These are phyloP conservation scores for Euphrasia confusa DNA, from an alignment of 257 asterid species.

Conservation along the genomic window DNA sequence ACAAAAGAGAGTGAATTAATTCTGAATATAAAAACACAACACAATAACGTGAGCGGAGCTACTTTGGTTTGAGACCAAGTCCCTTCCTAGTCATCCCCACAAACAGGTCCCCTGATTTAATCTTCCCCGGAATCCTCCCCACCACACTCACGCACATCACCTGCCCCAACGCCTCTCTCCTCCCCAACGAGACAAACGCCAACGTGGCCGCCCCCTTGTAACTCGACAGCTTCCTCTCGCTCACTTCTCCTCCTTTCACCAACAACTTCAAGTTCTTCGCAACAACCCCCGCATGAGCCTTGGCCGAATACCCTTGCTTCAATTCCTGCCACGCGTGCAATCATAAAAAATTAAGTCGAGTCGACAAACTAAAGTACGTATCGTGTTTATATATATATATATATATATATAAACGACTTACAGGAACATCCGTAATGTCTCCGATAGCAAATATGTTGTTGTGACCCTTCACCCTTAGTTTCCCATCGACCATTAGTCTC, in stretches of 20 bases:
- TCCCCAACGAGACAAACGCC: constrained; percentile 69
- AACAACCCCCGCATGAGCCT: background rate
- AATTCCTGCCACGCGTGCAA: background rate
- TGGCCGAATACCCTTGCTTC: background rate
- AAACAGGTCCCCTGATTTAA: constrained; percentile 76
- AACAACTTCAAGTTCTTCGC: constrained; percentile 1
- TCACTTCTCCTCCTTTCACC: background rate
- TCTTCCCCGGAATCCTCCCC: constrained; percentile 72
- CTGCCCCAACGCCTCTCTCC: constrained; percentile 59
- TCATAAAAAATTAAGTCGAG: background rate
- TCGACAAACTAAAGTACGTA: too few relatives aligned
- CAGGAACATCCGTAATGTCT: constrained; percentile 69
- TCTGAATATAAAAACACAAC: too few relatives aligned
- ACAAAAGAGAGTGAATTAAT: too few relatives aligned
- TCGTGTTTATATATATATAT: too few relatives aligned
- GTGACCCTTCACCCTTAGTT: constrained; percentile 63
- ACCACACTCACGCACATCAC: constrained; percentile 36
- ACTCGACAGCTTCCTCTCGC: background rate
- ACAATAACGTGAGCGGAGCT: too few relatives aligned
- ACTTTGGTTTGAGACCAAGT: constrained; percentile 48
- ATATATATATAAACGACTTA: constrained; percentile 27
- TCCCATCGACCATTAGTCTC: constrained; percentile 55
- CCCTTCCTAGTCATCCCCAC: constrained; percentile 51
- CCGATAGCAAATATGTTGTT: constrained; percentile 64
- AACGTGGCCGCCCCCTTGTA: constrained; percentile 31